Base-by-base conservation (phyloP, 305 asterid species). In the Solanum hybrid region DNA sequence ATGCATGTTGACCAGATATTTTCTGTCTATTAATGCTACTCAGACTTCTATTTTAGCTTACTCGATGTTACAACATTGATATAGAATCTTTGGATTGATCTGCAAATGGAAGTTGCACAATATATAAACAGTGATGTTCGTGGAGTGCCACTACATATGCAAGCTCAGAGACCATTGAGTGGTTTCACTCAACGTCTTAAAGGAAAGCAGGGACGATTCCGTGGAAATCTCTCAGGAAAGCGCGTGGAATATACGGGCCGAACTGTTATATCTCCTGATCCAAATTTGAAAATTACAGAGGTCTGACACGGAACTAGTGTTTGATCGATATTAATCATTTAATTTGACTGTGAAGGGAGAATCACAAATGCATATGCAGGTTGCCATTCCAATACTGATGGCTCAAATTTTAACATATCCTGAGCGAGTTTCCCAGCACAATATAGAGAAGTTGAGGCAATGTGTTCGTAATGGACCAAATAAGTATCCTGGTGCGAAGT, bases 261-360 rank as follows among this genome's bases (percentile, higher is more conserved):
- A 93, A 97, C 99, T 51, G 99, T 97, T 87, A 97, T 97, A 89
- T 97, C 99, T 89, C 99, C 98, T 31, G 99, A 97, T 89, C 99
- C 98, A 45, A 97, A 97, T 92, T 92, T 97, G 91, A 95, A 94
- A 90, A 97, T 97, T 88, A 94, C 93, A 32, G 96, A 97, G 99
- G 99, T 97, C 32, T 75, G 87, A 79, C 87, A 89, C 66, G 88
- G 87, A 84, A 78, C 87, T 90, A 88, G 19, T 88, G 38, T 78
- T 34, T 88, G 77, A 79, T 66, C 34, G 17, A 19, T 60, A n/a
- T 80, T 27, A 78, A 82, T 85, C 81, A 78, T 87, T 56, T 89
- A 66, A 90, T 78, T 85, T 86, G 88, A 78, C 89, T 71, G 31
- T 86, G 91, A 88, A 92, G 87, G 66, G 87, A 45, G 76, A 75